Evolutionary conservation across 805 yeast genomes (phyloP), one percentile per base, ranked within the genome.

Genomic region (Tetrapisispora iriomotensis): DNA sequence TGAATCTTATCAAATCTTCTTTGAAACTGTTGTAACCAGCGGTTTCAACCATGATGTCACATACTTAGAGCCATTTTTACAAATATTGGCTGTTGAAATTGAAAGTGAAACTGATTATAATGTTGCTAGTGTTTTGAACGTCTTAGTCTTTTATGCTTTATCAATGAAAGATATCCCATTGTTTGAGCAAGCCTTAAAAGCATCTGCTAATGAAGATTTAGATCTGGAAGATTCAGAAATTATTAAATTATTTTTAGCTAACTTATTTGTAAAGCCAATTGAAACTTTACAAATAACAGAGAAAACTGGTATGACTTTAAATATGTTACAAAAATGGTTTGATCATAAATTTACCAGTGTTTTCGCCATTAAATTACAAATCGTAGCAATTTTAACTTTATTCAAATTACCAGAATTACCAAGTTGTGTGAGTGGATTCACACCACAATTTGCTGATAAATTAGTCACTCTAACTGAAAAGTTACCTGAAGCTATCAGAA

Each of bases 341-440:
- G 65, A 68, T 20, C 49, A 71, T 20, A 64, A 61, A 18, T 68
- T 83, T 47, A 70, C 71, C 24, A 68, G 86, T 36, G 95, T 85
- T 2, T 84, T 78, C 51, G 92, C 84, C 49, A 67, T 83, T 53
- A 88, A 86, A 62, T 62, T 90, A 34, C 78, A 81, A 31, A 66
- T 75, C 8, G 53, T 86, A 45, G 88, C 90, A 0, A 62, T 81
- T 32, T 57, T 87, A 38, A 66, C 79, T 0, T 39, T 83, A 25
- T 46, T 75, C 29, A 50, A 61, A 15, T 42, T 64, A 14, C 65
- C 67, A 2, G 62, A 66, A 37, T 46, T 71, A 12, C 74, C 75
- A 18, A 40, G 50, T 9, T 49, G 60, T 14, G 44, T 66, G 9
- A 45, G 39, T 28, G 61, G 61, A 0, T 61, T 68, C 30, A 48